A percentile compares a stretch with the other conserved stretches of the same genome.
phyloP scores from a whole-genome alignment of 164 flowering plant species.

The Houttuynia cordata region DNA sequence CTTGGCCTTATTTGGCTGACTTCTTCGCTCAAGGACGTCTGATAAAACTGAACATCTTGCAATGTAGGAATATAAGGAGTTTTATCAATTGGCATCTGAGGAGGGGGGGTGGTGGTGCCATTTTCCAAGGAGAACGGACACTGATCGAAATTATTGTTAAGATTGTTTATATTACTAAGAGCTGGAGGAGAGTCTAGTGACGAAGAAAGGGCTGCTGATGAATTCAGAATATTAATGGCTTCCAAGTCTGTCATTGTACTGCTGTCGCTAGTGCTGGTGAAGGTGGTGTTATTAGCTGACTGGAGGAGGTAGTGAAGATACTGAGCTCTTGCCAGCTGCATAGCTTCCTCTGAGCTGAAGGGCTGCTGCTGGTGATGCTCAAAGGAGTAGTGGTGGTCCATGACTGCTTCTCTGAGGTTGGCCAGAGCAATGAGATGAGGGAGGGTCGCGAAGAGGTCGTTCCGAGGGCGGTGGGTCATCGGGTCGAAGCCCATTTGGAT shows the following conservation, averaged over 20 bases:
- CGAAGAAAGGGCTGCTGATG: neutral
- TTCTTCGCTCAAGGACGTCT: neutral
- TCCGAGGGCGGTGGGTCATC: constrained; percentile 64
- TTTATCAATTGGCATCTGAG: neutral
- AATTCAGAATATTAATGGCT: constrained; percentile 15
- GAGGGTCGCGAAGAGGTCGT: constrained; percentile 52
- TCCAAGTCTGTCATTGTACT: constrained; percentile 22
- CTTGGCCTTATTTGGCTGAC: neutral
- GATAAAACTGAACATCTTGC: neutral
- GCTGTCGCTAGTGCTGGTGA: constrained; percentile 8
- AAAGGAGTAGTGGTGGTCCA: neutral
- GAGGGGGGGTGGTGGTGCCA: neutral
- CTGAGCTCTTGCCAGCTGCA: constrained; percentile 44
- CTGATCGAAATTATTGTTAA: neutral
- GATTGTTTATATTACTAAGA: neutral
- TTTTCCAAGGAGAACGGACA: neutral
- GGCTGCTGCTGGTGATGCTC: constrained; percentile 37
- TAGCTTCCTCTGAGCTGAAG: constrained; percentile 48
- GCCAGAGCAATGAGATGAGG: constrained; percentile 56
- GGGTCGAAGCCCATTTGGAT: constrained; percentile 77
- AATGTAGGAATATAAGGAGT: neutral
- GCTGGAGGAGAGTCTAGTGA: neutral
- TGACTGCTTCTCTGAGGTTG: constrained; percentile 34
- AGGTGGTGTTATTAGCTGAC: constrained; percentile 9
- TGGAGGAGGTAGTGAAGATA: constrained; percentile 57